Base-by-base conservation (phyloP, 306 rosid species). In the Gastrolobium villosum region DNA sequence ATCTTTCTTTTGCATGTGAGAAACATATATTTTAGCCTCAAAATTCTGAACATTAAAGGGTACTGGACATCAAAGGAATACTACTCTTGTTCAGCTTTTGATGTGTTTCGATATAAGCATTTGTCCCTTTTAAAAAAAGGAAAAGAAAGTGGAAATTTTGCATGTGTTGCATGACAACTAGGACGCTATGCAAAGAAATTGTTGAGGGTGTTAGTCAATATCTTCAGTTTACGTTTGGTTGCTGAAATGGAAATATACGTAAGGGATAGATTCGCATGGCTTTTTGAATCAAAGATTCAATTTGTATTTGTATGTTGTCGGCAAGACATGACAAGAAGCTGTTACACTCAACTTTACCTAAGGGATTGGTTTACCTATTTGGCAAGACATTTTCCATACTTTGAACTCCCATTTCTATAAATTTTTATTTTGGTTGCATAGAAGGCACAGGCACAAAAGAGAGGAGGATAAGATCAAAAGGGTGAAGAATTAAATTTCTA, bases 241-340 rank as follows among this genome's bases (percentile, higher is more conserved):
- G 43, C 8, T 28, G 73, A 28, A 66, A 66, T 28, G 26, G 45
- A 66, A 66, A 49, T 65, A 37, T 28, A 65, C 70, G 15, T 5
- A 39, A 14, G 30, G 49, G n/a, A 39, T 1, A 52, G 57, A 52
- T 52, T 14, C 30, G 8, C 15, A 3, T 14, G 30, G 60, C 34
- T 7, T 61, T 15, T 61, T 62, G 13, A 65, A 43, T 45, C 72
- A 6, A 61, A 45, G 3, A 2, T 3, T 5, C 26, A 30, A 37
- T 15, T 31, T 10, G 8, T 57, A 4, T 55, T 28, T 55, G 62
- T 57, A 57, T 31, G 65, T 31, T 5, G 14, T 56, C 7, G 3
- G 14, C 14, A 28, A 28, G 63, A 65, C 11, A 30, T 30, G 53
- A 10, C 48, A 44, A 26, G 54, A 10, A 10, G 55, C 54, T 26